phyloP scores from a whole-genome alignment of 2,329 filamentous ascomycete genomes.

The Bertia moriformis region DNA sequence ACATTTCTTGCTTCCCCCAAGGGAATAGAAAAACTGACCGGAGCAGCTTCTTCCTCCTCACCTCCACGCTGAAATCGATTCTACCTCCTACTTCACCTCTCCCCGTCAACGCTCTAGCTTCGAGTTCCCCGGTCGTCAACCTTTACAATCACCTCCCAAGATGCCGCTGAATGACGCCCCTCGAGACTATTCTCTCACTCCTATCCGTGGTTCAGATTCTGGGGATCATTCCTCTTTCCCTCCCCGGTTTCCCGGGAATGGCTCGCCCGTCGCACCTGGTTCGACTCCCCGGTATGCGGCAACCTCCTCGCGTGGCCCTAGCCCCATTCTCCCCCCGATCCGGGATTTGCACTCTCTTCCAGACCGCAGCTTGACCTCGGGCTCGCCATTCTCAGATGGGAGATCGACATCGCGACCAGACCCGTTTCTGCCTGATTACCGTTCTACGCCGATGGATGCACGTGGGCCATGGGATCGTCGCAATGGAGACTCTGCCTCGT shows the following conservation, averaged over 20 bases:
- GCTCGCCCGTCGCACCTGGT: not conserved
- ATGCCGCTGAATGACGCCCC: no score
- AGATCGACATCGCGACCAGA: slow-evolving; percentile 11
- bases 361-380: slow-evolving; percentile 10
- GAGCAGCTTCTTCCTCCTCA: slow-evolving; percentile 19
- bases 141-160: no score
- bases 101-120: slow-evolving; percentile 10
- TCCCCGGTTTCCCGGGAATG: not conserved
- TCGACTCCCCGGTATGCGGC: slow-evolving; percentile 5
- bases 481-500: not conserved
- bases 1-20: not conserved
- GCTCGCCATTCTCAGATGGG: slow-evolving; percentile 12
- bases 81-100: slow-evolving; percentile 14
- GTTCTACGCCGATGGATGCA: slow-evolving; percentile 4
- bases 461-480: not conserved
- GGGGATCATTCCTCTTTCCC: not conserved
- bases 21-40: not conserved
- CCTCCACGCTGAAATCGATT: slow-evolving; percentile 23
- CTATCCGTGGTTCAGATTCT: not conserved
- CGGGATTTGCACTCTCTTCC: slow-evolving; percentile 17
- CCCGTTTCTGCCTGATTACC: slow-evolving; percentile 11
- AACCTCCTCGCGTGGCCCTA: slow-evolving; percentile 12
- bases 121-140: slow-evolving; percentile 2
- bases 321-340: slow-evolving; percentile 19
- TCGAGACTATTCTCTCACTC: not conserved